phyloP scores from a whole-genome alignment of 2,329 filamentous ascomycete genomes.

The Aspergillus amoenus region DNA sequence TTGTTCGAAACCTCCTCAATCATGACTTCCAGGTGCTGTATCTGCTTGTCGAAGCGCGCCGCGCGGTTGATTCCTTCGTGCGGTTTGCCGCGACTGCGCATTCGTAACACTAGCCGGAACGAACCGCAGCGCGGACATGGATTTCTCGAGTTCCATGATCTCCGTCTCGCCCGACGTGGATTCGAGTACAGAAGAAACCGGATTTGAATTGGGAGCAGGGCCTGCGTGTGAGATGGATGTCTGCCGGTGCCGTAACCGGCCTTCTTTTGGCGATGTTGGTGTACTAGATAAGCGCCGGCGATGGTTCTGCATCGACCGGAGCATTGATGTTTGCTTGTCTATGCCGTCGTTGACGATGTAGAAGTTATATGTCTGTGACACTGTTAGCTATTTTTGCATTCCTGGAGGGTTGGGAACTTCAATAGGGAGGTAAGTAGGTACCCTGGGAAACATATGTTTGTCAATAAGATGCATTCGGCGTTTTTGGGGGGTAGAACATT shows the following conservation, averaged over 20 bases:
- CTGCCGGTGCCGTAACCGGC: slow-evolving; percentile 32
- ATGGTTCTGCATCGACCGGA: slow-evolving; percentile 48
- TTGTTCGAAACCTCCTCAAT: too few species aligned
- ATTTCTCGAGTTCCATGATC: slow-evolving; percentile 40
- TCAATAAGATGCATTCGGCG: slow-evolving; percentile 85
- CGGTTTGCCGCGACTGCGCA: slow-evolving; percentile 6
- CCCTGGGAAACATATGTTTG: slow-evolving; percentile 85
- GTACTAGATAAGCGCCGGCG: slow-evolving; percentile 36
- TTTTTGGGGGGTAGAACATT: slow-evolving; percentile 81
- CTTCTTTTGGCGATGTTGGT: slow-evolving; percentile 32
- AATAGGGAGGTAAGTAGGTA: slow-evolving; percentile 19
- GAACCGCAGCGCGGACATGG: slow-evolving; percentile 47
- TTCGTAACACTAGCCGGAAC: slow-evolving; percentile 43
- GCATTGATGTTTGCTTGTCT: slow-evolving; percentile 76
- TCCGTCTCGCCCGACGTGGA: slow-evolving; percentile 23
- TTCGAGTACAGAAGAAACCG: neutral
- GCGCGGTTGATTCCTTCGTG: neutral
- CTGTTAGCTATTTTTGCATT: neutral
- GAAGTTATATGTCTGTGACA: slow-evolving; percentile 72
- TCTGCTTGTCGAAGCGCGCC: neutral
- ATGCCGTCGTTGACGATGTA: slow-evolving; percentile 85
- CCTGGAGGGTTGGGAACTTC: neutral
- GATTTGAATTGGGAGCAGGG: neutral
- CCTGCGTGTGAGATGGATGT: slow-evolving; percentile 26
- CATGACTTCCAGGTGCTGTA: too few species aligned